A percentile compares a stretch with the other conserved stretches of the same genome.
These are phyloP conservation scores for Scleromitrula shiraiana DNA, from an alignment of 2,329 filamentous ascomycete species.

Conservation along the genomic window DNA sequence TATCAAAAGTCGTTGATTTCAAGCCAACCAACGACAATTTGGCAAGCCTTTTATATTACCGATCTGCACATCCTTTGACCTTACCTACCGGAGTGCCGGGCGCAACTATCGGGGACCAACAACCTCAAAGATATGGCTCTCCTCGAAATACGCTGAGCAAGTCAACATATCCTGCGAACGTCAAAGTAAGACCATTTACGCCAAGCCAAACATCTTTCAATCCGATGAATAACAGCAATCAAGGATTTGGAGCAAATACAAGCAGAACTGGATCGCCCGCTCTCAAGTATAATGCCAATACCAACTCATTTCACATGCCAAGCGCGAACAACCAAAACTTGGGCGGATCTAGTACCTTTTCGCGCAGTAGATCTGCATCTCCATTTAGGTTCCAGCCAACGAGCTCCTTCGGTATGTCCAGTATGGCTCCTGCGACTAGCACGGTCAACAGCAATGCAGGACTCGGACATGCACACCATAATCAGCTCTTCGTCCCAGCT, in stretches of 20 bases:
- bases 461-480: too few relatives aligned
- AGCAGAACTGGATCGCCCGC: slow-evolving; percentile 4
- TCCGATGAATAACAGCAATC: too few relatives aligned
- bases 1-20: too few relatives aligned
- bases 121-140: not conserved
- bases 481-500: slow-evolving; percentile 1
- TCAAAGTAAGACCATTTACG: slow-evolving; percentile 7
- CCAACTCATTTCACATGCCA: not conserved
- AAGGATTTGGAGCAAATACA: not conserved
- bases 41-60: too few relatives aligned
- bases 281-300: not conserved
- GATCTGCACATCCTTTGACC: too few relatives aligned
- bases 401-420: too few relatives aligned
- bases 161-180: not conserved
- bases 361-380: slow-evolving; percentile 3
- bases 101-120: not conserved
- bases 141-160: slow-evolving; percentile 2
- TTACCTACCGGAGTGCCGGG: too few relatives aligned
- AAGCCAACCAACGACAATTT: too few relatives aligned
- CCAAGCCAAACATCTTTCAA: slow-evolving; percentile 2
- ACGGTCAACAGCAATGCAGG: not conserved
- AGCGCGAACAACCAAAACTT: not conserved
- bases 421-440: too few relatives aligned
- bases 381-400: too few relatives aligned
- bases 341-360: slow-evolving; percentile 2